These are phyloP conservation scores for Diplodia mutila DNA, from an alignment of 2,329 filamentous ascomycete genomes.

Conservation along the genomic window DNA sequence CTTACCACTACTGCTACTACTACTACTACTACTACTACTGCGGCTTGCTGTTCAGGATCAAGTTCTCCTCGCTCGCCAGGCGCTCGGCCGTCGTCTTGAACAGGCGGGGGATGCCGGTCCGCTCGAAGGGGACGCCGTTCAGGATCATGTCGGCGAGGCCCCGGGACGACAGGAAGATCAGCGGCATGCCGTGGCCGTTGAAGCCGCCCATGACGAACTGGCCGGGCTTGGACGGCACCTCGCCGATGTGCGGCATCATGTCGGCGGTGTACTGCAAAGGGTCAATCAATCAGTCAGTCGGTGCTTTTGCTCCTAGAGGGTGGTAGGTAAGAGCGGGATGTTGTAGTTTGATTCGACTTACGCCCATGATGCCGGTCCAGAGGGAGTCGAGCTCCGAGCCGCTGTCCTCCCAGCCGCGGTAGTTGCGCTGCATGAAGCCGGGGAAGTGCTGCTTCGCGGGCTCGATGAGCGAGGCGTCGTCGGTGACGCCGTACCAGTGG, in stretches of 20 bases:
- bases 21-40: too few relatives aligned
- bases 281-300: constrained; percentile 49
- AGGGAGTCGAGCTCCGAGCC: constrained; percentile 42
- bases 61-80: constrained; percentile 27
- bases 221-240: constrained; percentile 45
- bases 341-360: constrained; percentile 32
- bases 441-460: constrained; percentile 50
- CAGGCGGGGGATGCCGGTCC: constrained; percentile 44
- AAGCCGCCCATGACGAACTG: constrained; percentile 56
- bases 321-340: too few relatives aligned
- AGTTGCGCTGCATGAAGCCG: constrained; percentile 54
- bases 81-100: constrained; percentile 42
- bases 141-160: constrained; percentile 49
- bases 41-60: constrained; percentile 19
- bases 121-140: constrained; percentile 36
- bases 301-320: too few relatives aligned
- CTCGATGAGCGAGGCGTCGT: constrained; percentile 53
- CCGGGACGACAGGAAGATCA: constrained; percentile 48
- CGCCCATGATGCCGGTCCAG: constrained; percentile 50
- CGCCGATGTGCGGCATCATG: constrained; percentile 49
- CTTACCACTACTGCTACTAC: too few relatives aligned
- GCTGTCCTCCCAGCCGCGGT: constrained; percentile 54
- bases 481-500: constrained; percentile 52
- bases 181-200: constrained; percentile 57
- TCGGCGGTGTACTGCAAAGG: constrained; percentile 45